Conservation (phyloP, 371 early-diverging fungal species). For the Catenaria anguillulae region DNA sequence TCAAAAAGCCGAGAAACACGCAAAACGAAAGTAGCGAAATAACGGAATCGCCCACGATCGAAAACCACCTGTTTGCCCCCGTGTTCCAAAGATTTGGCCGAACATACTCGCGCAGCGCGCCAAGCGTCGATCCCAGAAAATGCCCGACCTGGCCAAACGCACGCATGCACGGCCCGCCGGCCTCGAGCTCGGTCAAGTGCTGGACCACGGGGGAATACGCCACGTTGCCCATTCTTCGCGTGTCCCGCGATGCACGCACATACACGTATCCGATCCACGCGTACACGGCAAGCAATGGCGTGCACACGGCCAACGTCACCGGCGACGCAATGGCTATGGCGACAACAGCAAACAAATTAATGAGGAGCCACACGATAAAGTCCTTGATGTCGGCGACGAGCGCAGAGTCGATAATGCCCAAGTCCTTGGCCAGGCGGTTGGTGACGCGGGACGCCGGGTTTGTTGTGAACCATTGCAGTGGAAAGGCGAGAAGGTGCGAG, state of each 20-base stretch:
- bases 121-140: background rate
- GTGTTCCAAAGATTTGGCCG: background rate
- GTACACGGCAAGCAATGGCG: background rate
- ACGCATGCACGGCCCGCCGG: background rate
- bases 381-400: background rate
- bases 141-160: background rate
- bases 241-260: background rate
- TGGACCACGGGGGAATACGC: background rate
- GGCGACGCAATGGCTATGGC: background rate
- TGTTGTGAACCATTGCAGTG: background rate
- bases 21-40: background rate
- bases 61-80: background rate
- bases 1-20: background rate
- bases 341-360: background rate
- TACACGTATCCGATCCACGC: background rate
- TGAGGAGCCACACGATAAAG: background rate
- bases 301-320: background rate
- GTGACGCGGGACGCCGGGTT: constrained; percentile 34
- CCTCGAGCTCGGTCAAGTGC: background rate
- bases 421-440: constrained; percentile 33
- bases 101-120: background rate
- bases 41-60: background rate
- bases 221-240: background rate
- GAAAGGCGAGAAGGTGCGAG: background rate
- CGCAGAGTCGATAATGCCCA: constrained; percentile 19